These are phyloP conservation scores for Ophiocordyceps polyrhachis-furcata DNA, from an alignment of 2,329 filamentous ascomycete genomes.

Conservation along the genomic window DNA sequence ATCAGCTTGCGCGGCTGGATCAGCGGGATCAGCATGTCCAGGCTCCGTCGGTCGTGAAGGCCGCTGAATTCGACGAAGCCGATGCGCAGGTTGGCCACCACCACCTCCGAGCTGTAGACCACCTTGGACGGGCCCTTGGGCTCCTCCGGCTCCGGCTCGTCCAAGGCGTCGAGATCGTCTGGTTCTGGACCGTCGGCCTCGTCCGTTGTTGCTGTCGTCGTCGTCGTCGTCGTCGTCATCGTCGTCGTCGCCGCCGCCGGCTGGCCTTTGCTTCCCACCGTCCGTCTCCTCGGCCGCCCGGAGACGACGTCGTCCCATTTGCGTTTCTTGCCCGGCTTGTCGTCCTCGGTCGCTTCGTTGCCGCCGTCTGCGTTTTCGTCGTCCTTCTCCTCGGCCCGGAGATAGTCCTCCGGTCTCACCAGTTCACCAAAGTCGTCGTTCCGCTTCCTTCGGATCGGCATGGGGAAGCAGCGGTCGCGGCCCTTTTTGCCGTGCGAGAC, in stretches of 20 bases:
- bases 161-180: slow-evolving; percentile 40
- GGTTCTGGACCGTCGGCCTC: slow-evolving; percentile 16
- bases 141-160: slow-evolving; percentile 33
- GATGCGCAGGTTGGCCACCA: slow-evolving; percentile 57
- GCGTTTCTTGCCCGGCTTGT: slow-evolving; percentile 71
- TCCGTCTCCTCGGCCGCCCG: slow-evolving; percentile 37
- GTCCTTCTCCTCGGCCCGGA: slow-evolving; percentile 81
- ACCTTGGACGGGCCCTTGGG: slow-evolving; percentile 56
- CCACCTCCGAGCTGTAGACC: slow-evolving; percentile 39
- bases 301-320: slow-evolving; percentile 59
- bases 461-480: slow-evolving; percentile 79
- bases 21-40: slow-evolving; percentile 86
- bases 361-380: slow-evolving; percentile 41
- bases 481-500: slow-evolving; percentile 84
- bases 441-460: slow-evolving; percentile 59
- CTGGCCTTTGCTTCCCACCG: slow-evolving; percentile 21
- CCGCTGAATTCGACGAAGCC: slow-evolving; percentile 85
- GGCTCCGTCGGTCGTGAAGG: slow-evolving; percentile 77
- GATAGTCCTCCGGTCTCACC: slow-evolving; percentile 84
- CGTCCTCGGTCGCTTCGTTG: slow-evolving; percentile 25
- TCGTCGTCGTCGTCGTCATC: background rate
- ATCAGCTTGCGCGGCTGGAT: slow-evolving; percentile 91
- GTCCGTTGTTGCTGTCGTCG: slow-evolving; percentile 21
- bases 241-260: background rate
- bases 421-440: slow-evolving; percentile 86